Evolutionary conservation across 2,329 filamentous ascomycete species (phyloP), one percentile per base, ranked within the genome.

Genomic region (Pestalotiopsis sp.): DNA sequence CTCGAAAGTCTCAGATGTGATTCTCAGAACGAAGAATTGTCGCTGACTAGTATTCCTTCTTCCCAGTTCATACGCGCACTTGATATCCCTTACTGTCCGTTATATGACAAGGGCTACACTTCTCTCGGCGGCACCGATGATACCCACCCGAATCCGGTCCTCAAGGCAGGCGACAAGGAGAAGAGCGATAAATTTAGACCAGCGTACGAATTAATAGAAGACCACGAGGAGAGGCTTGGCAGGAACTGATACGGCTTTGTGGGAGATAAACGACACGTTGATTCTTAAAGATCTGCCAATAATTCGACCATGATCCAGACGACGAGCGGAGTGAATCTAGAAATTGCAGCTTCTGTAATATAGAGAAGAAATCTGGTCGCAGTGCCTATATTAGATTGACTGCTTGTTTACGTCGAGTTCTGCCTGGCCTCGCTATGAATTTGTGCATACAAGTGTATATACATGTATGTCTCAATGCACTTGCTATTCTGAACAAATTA

Each of bases 51-150:
- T 13, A 17, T 35, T n/a, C 17, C 26, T 58, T 20, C 2, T 20
- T 6, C 38, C 68, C 69, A 94, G 91, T 96, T 97, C 77, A 92
- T 97, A 70, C 88, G 91, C 38, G 89, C 92, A 75, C 82, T 98
- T 38, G 85, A 89, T 1, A 89, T 98, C 35, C 89, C 91, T 4
- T 99, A 97, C 77, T 98, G 96, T 79, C 81, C 84, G 11, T 84
- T 99, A 30, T 99, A 99, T 79, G 94, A 98, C 77, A 75, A 78
- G 72, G 95, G 95, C 10, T 98, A 96, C 80, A 97, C 96, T 2
- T 95, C 92, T 71, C 84, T 99, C n/a, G 96, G 96, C 22, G 95
- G 96, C 3, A 94, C 89, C 26, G 90, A 89, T 67, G 94, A 99
- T 80, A 99, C 96, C 2, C 88, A 92, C 71, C 94, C 94, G 0